Evolutionary conservation across 1,284 basidiomycete species (phyloP).

Genomic region (Xerocomus amazonicus): DNA sequence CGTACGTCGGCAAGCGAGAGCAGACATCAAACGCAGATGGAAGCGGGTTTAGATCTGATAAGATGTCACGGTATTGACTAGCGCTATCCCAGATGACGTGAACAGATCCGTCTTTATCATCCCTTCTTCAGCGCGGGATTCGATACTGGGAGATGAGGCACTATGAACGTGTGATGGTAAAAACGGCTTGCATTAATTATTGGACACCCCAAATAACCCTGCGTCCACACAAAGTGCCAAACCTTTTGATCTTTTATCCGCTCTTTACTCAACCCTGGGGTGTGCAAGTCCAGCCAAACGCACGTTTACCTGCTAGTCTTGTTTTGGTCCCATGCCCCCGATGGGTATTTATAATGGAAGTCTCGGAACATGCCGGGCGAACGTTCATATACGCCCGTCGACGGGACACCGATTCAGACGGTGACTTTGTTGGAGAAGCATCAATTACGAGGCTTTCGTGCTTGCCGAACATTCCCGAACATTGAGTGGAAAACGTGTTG

Average conservation of each 20-base stretch:
- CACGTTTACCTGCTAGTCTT: background rate
- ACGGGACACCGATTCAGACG: background rate
- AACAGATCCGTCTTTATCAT: background rate
- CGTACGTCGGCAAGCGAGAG: background rate
- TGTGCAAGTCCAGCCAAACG: too few species aligned
- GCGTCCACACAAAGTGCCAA: too few species aligned
- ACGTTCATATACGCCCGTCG: background rate
- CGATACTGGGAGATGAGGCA: too few species aligned
- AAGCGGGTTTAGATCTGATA: background rate
- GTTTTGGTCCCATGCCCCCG: constrained; percentile 4
- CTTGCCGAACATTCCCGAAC: background rate
- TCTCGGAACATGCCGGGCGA: constrained; percentile 19
- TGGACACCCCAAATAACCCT: too few species aligned
- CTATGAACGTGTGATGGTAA: too few species aligned
- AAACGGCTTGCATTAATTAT: too few species aligned
- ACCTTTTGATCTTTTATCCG: too few species aligned
- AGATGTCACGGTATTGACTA: background rate
- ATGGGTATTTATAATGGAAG: constrained; percentile 6
- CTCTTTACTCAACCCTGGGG: too few species aligned
- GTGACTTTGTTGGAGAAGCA: constrained; percentile 1
- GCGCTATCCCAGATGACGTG: background rate
- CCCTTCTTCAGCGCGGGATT: too few species aligned
- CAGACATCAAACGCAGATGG: background rate
- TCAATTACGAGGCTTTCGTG: background rate
- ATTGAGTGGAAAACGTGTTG: constrained; percentile 8